These are phyloP conservation scores for Fraxinus xanthoxyloides DNA, from an alignment of 305 asterid species.

Conservation along the genomic window DNA sequence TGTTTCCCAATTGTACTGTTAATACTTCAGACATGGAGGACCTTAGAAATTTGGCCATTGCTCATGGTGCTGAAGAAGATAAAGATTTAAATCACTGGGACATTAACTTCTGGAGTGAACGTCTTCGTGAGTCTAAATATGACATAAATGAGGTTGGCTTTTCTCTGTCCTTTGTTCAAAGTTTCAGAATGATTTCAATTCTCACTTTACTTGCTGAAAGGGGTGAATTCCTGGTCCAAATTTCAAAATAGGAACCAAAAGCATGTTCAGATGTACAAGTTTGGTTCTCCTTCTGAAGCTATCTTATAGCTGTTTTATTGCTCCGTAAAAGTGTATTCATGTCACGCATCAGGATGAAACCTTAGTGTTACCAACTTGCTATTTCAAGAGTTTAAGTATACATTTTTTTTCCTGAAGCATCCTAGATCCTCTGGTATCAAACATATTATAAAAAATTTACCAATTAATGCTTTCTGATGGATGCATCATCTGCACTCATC, in stretches of 20 bases:
- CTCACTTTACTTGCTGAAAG: neutral
- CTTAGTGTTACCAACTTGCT: neutral
- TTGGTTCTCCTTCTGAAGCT: neutral
- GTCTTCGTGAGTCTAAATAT: slow-evolving; percentile 74
- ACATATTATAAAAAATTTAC: neutral
- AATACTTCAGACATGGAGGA: slow-evolving; percentile 64
- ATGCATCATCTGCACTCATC: neutral
- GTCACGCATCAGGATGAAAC: neutral
- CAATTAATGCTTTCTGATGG: neutral
- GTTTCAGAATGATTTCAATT: neutral
- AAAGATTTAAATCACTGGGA: slow-evolving; percentile 80
- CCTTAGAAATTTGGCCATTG: slow-evolving; percentile 50
- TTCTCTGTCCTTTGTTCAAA: slow-evolving; percentile 15
- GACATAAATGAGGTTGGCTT: slow-evolving; percentile 70
- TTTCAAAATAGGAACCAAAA: neutral
- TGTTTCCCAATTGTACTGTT: slow-evolving; percentile 2
- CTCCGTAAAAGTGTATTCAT: neutral
- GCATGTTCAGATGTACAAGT: neutral
- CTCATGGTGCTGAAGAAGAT: slow-evolving; percentile 65
- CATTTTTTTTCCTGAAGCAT: neutral
- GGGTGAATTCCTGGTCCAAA: neutral
- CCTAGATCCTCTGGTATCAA: neutral
- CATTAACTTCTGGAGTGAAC: slow-evolving; percentile 73
- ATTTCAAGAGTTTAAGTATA: neutral
- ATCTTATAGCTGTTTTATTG: neutral